Base-by-base conservation (phyloP, 106 monocot species). In the Acanthochlamys bracteata region DNA sequence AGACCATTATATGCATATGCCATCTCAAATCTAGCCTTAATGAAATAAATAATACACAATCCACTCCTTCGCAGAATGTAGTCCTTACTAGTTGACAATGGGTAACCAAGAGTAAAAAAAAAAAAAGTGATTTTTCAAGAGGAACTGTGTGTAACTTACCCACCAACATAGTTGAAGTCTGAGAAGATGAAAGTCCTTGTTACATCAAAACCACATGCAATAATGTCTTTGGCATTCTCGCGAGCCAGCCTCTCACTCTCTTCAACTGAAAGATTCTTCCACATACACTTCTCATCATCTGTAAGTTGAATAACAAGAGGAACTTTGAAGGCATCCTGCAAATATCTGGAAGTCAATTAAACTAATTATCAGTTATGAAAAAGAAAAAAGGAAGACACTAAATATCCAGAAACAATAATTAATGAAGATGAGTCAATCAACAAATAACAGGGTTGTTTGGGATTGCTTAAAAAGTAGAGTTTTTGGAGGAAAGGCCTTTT, bases 181-280 rank as follows among this genome's bases (percentile, higher is more conserved):
- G 96, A 80, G 74, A 91, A 98, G 67, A 98, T 92, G 53, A 98
- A 98, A 46, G 96, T 98, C 59, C 78, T 88, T 55, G 76, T 69
- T 47, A 98, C 74, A 71, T 98, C 96, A 81, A 91, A 98, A 55
- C 96, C 96, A 83, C 96, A 98, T 8, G 96, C 96, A 79, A 98
- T 98, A 19, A 98, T 88, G 74, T 98, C 91, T 68, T 88, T 98
- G 11, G 91, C 91, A 81, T 98, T 98, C 65, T 98, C 91, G 59
- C 91, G 85, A 57, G 96, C 91, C 69, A 98, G 88, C 58, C 96
- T 84, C 82, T 78, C 74, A 62, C 83, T 67, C 65, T 98, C 91
- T 73, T 98, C 85, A 7, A 98, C 74, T 39, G 96, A 72, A 10
- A 98, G 72, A 62, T 88, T 88, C 76, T 92, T 98, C 91, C 96